Conservation (phyloP, 2,329 filamentous ascomycete genomes). For the Exophiala sp. region DNA sequence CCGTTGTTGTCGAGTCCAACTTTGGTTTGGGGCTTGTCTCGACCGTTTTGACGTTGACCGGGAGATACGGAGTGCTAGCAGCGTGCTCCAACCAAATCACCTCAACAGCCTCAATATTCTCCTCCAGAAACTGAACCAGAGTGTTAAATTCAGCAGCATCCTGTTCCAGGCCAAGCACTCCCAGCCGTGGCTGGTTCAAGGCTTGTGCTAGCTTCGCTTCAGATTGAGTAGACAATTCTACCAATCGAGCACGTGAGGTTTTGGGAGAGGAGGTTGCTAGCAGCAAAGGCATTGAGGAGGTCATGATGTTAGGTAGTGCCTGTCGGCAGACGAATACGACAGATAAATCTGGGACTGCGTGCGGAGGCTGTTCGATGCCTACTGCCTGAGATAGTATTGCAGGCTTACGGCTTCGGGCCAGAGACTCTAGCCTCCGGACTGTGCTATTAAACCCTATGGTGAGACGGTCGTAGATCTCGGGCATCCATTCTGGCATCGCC, state of each 20-base stretch:
- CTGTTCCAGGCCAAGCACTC: slow-evolving; percentile 19
- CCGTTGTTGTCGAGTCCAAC: not conserved
- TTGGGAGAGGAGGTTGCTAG: slow-evolving; percentile 18
- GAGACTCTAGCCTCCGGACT: slow-evolving; percentile 40
- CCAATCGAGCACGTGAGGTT: slow-evolving; percentile 9
- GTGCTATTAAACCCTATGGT: slow-evolving; percentile 46
- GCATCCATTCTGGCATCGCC: slow-evolving; percentile 22
- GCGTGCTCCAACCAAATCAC: slow-evolving; percentile 22
- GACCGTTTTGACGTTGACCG: slow-evolving; percentile 18
- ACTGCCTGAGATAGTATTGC: slow-evolving; percentile 5
- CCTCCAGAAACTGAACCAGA: slow-evolving; percentile 10
- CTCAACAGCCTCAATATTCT: slow-evolving; percentile 16
- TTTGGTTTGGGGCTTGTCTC: slow-evolving; percentile 6
- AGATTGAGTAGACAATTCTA: slow-evolving; percentile 16
- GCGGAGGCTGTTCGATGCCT: not conserved
- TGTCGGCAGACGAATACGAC: slow-evolving; percentile 21
- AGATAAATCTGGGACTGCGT: slow-evolving; percentile 5
- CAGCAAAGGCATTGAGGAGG: slow-evolving; percentile 19
- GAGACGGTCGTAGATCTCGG: slow-evolving; percentile 35
- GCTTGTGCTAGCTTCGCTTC: slow-evolving; percentile 21
- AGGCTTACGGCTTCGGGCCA: slow-evolving; percentile 29
- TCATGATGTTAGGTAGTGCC: slow-evolving; percentile 22
- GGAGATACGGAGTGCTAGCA: slow-evolving; percentile 10
- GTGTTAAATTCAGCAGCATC: slow-evolving; percentile 9
- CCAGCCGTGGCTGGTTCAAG: slow-evolving; percentile 22